Percentiles rank a stretch among this genome's conserved stretches.
These are phyloP conservation scores for Nicotiana tomentosiformis DNA, from an alignment of 257 asterid species.

Conservation along the genomic window DNA sequence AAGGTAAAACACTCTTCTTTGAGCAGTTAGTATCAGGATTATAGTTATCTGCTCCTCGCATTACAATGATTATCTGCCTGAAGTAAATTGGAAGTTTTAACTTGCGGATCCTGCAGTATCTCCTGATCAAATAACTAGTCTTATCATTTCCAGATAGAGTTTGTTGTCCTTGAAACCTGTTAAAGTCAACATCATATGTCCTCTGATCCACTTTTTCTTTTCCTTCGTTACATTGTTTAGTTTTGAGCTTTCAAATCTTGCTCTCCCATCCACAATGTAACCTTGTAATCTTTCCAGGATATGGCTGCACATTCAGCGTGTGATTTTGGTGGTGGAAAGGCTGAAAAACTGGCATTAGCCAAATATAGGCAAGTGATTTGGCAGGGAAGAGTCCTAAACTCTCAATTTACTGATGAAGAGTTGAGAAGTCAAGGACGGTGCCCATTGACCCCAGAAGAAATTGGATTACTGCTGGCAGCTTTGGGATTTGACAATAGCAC, in stretches of 20 bases:
- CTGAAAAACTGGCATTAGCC: constrained; percentile 88
- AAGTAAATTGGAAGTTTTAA: neutral
- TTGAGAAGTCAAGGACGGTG: constrained; percentile 92
- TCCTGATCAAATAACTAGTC: neutral
- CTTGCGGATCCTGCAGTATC: neutral
- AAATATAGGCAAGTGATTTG: constrained; percentile 89
- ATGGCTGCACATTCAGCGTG: constrained; percentile 99
- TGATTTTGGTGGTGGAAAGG: constrained; percentile 98
- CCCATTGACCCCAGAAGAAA: constrained; percentile 95
- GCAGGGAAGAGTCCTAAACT: constrained; percentile 93
- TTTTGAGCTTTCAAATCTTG: neutral
- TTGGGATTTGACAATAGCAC: constrained; percentile 87
- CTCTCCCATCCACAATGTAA: neutral
- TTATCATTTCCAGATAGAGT: neutral
- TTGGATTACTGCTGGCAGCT: constrained; percentile 87
- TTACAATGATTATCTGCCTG: neutral
- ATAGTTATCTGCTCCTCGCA: constrained; percentile 1
- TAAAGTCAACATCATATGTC: neutral
- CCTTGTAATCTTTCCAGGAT: constrained; percentile 39
- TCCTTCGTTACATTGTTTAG: no score
- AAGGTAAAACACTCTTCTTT: no score
- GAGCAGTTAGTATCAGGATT: no score
- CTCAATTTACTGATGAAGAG: constrained; percentile 94
- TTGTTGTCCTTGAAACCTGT: neutral
- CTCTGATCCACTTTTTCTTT: neutral